Evolutionary conservation across 371 early-diverging fungal genomes (phyloP), one percentile per base, ranked within the genome.

Genomic region (Mortierella sp.): DNA sequence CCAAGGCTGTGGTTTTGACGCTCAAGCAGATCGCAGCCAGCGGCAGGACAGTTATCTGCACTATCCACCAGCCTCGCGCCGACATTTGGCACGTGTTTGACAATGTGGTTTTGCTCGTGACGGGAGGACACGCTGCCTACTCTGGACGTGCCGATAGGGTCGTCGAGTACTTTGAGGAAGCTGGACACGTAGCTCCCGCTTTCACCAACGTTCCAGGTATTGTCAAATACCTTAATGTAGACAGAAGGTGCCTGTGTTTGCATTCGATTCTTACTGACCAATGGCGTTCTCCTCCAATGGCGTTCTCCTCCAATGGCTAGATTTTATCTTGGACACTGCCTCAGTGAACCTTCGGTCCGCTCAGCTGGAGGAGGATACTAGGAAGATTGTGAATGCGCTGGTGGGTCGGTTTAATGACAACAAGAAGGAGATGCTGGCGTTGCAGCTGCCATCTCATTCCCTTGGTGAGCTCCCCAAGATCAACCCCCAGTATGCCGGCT

Each of bases 1-100:
- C 84, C 43, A 84, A 84, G 70, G 81, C 81, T 0, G 78, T 86
- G 16, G 77, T 86, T 3, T 72, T 79, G 19, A 86, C 82, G 0
- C 75, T 86, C 28, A 86, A 86, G 70, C 76, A 71, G 74, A 86
- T 86, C 48, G 86, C 86, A 1, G 76, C 79, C 19, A 86, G 82
- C 21, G 86, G 86, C 55, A 76, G 86, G 31, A 86, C 86, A 0
- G 86, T 86, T 43, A 75, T 86, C 24, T 86, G 86, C 44, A 81
- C 82, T 0, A 86, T 86, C 51, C 86, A 86, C 55, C 86, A 86
- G 48, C 86, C 86, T 34, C 82, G 86, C 16, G 79, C 81, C 1
- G 86, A 81, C 34, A 86, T 86, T 48, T 86, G 86, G 86, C 82
- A 86, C n/a, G 86, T 81, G 0, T 81, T 86, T 71, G 86, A 86